Percentiles rank a stretch among this genome's conserved stretches.
phyloP scores from a whole-genome alignment of 176 grass and related monocot species.

The Eragrostis nindensis region DNA sequence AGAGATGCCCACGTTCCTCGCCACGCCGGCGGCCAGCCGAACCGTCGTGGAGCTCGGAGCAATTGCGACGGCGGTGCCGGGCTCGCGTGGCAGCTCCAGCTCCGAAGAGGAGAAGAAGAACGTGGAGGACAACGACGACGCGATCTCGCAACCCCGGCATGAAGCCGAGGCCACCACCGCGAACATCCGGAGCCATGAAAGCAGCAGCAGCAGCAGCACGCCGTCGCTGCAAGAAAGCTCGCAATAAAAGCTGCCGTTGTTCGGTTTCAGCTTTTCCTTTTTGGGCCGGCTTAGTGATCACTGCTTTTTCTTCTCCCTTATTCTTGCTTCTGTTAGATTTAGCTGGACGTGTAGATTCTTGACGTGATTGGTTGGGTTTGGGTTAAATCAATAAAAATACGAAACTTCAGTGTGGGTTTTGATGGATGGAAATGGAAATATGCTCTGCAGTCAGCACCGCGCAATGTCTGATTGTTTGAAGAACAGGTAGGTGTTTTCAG shows the following conservation, averaged over 20 bases:
- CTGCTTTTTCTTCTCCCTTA: not conserved
- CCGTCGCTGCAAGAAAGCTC: slow-evolving; percentile 38
- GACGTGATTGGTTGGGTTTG: slow-evolving; percentile 37
- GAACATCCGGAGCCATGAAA: slow-evolving; percentile 17
- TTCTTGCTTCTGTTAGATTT: slow-evolving; percentile 46
- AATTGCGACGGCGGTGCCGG: not conserved
- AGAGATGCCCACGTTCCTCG: slow-evolving; percentile 64
- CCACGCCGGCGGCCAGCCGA: slow-evolving; percentile 49
- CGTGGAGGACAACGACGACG: slow-evolving; percentile 6
- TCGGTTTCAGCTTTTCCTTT: not conserved
- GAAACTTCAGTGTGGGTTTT: slow-evolving; percentile 6
- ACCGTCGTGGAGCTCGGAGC: slow-evolving; percentile 37
- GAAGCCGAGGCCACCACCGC: not conserved
- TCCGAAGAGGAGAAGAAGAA: slow-evolving; percentile 5
- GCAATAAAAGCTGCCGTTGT: slow-evolving; percentile 35
- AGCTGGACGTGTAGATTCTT: slow-evolving; percentile 43
- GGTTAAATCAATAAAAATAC: slow-evolving; percentile 12
- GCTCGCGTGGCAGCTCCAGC: not conserved
- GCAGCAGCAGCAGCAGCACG: slow-evolving; percentile 14
- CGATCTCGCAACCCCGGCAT: not conserved
- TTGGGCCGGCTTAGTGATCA: not conserved
- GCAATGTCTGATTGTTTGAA: not conserved
- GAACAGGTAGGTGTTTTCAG: not conserved
- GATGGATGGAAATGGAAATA: slow-evolving; percentile 6
- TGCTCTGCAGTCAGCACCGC: not conserved